Conservation (phyloP, 345 rosid species). For the Eutrema heterophyllum region DNA sequence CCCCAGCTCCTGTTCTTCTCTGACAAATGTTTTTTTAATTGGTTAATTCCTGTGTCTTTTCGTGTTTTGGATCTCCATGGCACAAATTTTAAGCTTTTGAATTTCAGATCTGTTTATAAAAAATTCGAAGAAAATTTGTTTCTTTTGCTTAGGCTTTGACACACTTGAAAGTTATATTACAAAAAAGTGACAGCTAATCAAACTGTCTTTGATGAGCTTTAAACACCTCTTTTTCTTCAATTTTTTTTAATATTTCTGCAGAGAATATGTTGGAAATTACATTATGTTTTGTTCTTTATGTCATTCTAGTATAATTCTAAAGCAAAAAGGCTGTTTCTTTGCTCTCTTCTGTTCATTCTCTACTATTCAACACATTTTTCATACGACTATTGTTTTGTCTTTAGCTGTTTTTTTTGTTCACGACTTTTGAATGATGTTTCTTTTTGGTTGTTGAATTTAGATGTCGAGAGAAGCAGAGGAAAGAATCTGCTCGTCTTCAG, state of each 20-base stretch:
- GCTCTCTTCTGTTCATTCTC: conserved; percentile 10
- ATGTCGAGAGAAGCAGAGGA: conserved; percentile 98
- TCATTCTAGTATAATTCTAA: conserved; percentile 21
- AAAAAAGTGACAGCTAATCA: conserved; percentile 31
- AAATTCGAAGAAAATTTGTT: not conserved
- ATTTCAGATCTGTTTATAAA: conserved; percentile 21
- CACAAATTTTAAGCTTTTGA: conserved; percentile 13
- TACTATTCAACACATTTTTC: conserved; percentile 13
- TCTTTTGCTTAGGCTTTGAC: not conserved
- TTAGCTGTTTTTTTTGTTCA: not conserved
- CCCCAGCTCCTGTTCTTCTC: not conserved
- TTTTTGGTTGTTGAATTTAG: conserved; percentile 30
- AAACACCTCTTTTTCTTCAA: not conserved
- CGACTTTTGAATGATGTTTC: not conserved
- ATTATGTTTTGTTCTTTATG: conserved; percentile 29
- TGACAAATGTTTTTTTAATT: conserved; percentile 22
- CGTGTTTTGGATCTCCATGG: conserved; percentile 2
- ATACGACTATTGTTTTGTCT: conserved; percentile 7
- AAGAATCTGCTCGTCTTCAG: conserved; percentile 97
- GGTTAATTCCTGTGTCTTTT: not conserved
- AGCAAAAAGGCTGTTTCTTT: conserved; percentile 21
- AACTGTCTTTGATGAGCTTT: conserved; percentile 28
- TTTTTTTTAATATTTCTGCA: not conserved
- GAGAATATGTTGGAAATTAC: conserved; percentile 32
- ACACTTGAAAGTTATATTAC: conserved; percentile 11